Evolutionary conservation across 2,329 filamentous ascomycete genomes (phyloP), one percentile per base, ranked within the genome.

Genomic region (Aspergillus aculeatus): DNA sequence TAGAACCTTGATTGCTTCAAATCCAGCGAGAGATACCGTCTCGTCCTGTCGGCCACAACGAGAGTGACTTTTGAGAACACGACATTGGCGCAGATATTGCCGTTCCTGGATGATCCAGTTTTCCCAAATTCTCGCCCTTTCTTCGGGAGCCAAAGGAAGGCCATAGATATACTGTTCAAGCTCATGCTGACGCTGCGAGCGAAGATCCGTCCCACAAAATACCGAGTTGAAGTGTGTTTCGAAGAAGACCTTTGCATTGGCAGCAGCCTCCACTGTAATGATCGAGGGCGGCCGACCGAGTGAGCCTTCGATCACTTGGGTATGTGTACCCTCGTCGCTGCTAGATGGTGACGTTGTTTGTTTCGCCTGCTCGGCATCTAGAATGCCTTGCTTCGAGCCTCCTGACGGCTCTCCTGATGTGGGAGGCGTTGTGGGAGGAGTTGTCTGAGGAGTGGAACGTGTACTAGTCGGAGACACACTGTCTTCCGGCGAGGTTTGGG

Each of bases 211-310:
- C 26, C 80, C 80, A 4, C 78, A 77, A 2, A 91, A 79, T 7
- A 92, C 73, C n/a, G 86, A 80, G 66, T 93, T 89, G 78, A 90
- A 97, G 68, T 93, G 86, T 0, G 87, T 91, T 74, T 98, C 95
- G 10, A 98, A 83, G 68, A 87, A 96, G 21, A 96, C 86, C 73
- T 96, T 97, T 48, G 91, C 89, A 0, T 91, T 89, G 0, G 92
- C 87, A 2, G 88, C 85, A 61, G 84, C 86, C 76, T 98, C 94
- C 0, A 92, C 88, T 0, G 92, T 96, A 14, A 74, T 55, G 51
- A 79, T 75, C 3, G 77, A 77, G 1, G 75, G 72, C 7, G 65
- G 51, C 5, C 44, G 41, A 16, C 58, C 35, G 10, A 66, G 59
- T 26, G 54, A 54, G 49, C 65, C 64, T 21, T 60, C 44, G 24